Evolutionary conservation across 2,329 filamentous ascomycete species (phyloP).

Genomic region (Alternaria dauci): DNA sequence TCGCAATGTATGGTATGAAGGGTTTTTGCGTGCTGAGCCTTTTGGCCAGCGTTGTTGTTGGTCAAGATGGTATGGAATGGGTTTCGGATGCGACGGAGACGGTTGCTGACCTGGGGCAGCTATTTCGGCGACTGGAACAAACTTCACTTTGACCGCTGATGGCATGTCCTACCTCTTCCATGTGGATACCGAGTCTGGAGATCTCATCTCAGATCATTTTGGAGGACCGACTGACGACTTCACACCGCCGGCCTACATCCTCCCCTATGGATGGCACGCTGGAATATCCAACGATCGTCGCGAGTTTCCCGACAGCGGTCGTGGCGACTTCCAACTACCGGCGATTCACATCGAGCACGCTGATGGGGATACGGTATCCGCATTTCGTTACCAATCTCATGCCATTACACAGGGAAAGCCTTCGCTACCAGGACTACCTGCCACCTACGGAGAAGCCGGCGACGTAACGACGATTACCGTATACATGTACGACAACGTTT

Average conservation of each 20-base stretch:
- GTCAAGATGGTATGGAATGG: slow-evolving; percentile 27
- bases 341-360: slow-evolving; percentile 68
- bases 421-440: slow-evolving; percentile 63
- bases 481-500: slow-evolving; percentile 66
- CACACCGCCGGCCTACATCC: slow-evolving; percentile 53
- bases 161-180: slow-evolving; percentile 70
- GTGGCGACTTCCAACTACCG: slow-evolving; percentile 69
- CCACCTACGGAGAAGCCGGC: slow-evolving; percentile 64
- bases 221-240: slow-evolving; percentile 65
- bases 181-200: slow-evolving; percentile 64
- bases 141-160: slow-evolving; percentile 65
- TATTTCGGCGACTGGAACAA: slow-evolving; percentile 63
- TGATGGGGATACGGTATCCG: slow-evolving; percentile 66
- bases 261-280: slow-evolving; percentile 63
- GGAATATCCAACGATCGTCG: slow-evolving; percentile 62
- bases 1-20: slow-evolving; percentile 16
- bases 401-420: slow-evolving; percentile 66
- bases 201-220: slow-evolving; percentile 69
- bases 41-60: slow-evolving; percentile 22
- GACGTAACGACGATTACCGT: slow-evolving; percentile 68
- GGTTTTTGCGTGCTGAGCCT: slow-evolving; percentile 20
- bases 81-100: neutral
- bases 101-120: slow-evolving; percentile 48
- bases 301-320: slow-evolving; percentile 70
- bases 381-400: slow-evolving; percentile 67